Evolutionary conservation across 1,284 basidiomycete species (phyloP).

Genomic region (Trichosporon faecale): DNA sequence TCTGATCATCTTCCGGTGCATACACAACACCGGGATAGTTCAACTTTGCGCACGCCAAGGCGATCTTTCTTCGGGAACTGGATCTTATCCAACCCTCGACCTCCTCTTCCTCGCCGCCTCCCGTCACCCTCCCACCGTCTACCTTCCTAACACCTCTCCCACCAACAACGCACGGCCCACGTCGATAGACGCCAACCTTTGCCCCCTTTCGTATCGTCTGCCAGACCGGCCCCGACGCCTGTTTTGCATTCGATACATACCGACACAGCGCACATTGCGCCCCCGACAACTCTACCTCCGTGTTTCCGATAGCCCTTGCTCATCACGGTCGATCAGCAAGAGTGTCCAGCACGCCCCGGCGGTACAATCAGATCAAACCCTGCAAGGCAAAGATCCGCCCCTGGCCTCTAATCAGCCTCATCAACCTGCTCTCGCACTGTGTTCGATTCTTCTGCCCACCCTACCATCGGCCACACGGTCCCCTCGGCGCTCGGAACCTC

Average conservation of each 20-base stretch:
- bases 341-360: background rate
- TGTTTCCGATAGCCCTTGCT: background rate
- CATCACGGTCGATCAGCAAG: background rate
- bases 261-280: background rate
- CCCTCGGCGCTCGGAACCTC: background rate
- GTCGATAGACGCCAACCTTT: background rate
- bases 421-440: background rate
- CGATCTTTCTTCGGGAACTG: background rate
- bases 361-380: conserved; percentile 1
- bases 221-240: background rate
- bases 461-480: background rate
- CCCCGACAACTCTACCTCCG: background rate
- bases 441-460: background rate
- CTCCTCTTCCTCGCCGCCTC: background rate
- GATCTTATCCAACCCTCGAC: background rate
- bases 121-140: background rate
- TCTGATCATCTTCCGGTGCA: background rate
- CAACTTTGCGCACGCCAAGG: background rate
- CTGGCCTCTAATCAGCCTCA: conserved; percentile 9
- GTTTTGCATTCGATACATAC: background rate
- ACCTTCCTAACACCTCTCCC: background rate
- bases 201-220: background rate
- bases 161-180: background rate
- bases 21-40: background rate
- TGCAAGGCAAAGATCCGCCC: conserved; percentile 4